These are phyloP conservation scores for Ceratorhiza oryzae-sativae DNA, from an alignment of 1,284 basidiomycete species.

Conservation along the genomic window DNA sequence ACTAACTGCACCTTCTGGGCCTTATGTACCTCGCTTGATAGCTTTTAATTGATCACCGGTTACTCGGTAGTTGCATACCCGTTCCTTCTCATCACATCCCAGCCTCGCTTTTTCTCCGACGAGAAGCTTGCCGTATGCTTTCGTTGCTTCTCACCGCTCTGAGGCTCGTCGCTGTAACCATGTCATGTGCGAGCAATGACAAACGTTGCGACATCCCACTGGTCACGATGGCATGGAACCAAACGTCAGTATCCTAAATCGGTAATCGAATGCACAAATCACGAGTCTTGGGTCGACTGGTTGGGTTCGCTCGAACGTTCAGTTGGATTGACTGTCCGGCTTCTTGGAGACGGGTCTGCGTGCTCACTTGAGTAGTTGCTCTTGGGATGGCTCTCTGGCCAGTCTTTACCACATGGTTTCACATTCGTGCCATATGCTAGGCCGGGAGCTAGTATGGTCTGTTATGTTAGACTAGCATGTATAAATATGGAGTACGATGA, in stretches of 20 bases:
- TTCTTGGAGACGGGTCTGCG: no score
- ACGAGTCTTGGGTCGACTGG: not conserved
- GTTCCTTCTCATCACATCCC: not conserved
- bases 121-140: not conserved
- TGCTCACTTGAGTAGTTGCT: not conserved
- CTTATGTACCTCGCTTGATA: not conserved
- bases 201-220: slow-evolving; percentile 11
- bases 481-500: not conserved
- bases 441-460: not conserved
- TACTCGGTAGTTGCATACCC: not conserved
- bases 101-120: not conserved
- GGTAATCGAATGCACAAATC: not conserved
- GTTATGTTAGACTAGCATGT: not conserved
- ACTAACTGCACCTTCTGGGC: no score
- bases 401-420: not conserved
- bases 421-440: slow-evolving; percentile 1
- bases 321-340: not conserved
- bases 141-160: not conserved
- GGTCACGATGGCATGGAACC: not conserved
- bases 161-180: not conserved
- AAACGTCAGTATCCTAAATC: not conserved
- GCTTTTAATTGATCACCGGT: slow-evolving; percentile 14
- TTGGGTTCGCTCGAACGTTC: not conserved
- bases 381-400: not conserved
- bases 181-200: not conserved